These are phyloP conservation scores for Rhododendron mucronatum DNA, from an alignment of 148 eudicot genomes.

Conservation along the genomic window DNA sequence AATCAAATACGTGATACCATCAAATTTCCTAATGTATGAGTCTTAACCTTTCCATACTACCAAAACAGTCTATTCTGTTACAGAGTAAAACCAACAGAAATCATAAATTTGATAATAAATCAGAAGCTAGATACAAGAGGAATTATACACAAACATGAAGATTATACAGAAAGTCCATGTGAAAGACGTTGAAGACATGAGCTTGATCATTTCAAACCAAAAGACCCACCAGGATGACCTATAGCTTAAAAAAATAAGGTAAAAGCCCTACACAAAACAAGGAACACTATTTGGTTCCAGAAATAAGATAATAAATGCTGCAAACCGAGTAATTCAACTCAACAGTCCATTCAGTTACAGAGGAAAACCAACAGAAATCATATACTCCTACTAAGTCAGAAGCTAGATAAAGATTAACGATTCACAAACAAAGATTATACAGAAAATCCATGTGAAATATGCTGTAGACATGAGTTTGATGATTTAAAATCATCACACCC, in stretches of 20 bases:
- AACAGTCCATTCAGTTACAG: neutral
- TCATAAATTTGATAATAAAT: neutral
- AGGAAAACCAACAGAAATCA: neutral
- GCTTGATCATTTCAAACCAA: neutral
- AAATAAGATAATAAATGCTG: neutral
- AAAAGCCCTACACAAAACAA: neutral
- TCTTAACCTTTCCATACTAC: neutral
- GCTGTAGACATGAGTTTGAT: neutral
- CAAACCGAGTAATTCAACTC: neutral
- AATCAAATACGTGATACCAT: neutral
- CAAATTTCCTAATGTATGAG: neutral
- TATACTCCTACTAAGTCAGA: neutral
- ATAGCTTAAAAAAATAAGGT: neutral
- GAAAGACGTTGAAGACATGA: neutral
- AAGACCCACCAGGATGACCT: neutral
- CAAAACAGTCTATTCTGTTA: neutral
- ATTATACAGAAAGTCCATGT: neutral
- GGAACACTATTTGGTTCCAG: neutral
- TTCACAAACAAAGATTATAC: neutral
- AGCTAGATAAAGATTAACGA: neutral
- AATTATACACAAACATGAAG: neutral
- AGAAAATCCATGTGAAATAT: neutral
- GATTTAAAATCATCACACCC: neutral
- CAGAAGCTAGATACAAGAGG: neutral
- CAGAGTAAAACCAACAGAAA: neutral